Evolutionary conservation across 2,329 filamentous ascomycete genomes (phyloP).

Genomic region (Aspergillus calidoustus): DNA sequence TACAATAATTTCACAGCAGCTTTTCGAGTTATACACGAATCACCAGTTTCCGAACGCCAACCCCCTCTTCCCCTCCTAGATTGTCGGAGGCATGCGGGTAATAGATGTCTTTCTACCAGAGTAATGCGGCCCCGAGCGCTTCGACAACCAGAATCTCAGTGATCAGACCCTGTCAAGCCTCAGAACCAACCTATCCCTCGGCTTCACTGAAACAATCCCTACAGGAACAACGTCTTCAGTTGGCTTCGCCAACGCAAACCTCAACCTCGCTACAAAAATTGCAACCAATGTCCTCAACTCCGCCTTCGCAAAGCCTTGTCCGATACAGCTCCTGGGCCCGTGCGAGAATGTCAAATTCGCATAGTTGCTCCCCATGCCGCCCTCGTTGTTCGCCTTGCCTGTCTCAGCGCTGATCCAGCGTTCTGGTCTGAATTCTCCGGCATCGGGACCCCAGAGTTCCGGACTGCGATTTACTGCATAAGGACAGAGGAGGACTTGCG

Average conservation of each 20-base stretch:
- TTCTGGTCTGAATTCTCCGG: conserved; percentile 4
- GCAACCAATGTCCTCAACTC: conserved; percentile 5
- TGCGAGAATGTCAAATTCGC: conserved; percentile 1
- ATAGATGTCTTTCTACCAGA: no score
- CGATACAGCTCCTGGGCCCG: conserved; percentile 9
- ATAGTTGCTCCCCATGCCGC: conserved; percentile 8
- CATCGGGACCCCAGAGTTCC: conserved; percentile 11
- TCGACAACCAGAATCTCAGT: no score
- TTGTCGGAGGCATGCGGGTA: no score
- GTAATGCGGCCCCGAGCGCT: no score
- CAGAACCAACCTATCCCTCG: background rate
- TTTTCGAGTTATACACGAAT: no score
- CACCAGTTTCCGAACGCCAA: no score
- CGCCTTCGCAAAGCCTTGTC: conserved; percentile 1
- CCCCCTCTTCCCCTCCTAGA: no score
- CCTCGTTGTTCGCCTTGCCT: background rate
- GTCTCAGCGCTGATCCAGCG: conserved; percentile 4
- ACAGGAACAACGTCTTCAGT: background rate
- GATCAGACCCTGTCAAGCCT: background rate
- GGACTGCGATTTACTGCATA: conserved; percentile 5
- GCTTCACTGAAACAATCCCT: conserved; percentile 4
- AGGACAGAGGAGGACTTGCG: background rate
- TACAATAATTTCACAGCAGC: no score
- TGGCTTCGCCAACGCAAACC: background rate
- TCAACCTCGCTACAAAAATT: background rate